These are phyloP conservation scores for Collybia mongolica DNA, from an alignment of 768 basidiomycete species.

Conservation along the genomic window DNA sequence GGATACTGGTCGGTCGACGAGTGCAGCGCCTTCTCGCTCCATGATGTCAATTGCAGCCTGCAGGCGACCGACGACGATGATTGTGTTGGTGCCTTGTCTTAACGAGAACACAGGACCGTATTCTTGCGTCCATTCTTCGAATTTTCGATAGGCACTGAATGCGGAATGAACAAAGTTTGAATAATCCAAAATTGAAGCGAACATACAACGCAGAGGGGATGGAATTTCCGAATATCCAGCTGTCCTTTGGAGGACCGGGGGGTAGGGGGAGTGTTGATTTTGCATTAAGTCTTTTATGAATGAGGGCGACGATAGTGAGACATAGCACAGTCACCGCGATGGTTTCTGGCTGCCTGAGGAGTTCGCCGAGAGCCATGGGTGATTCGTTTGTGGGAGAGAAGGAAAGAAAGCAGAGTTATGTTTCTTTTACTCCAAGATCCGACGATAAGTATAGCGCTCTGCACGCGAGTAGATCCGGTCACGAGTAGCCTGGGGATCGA, in stretches of 20 bases:
- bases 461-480: no score
- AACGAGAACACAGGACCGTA: slow-evolving; percentile 64
- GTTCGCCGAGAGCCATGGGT: background rate
- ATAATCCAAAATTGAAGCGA: background rate
- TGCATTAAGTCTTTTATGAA: background rate
- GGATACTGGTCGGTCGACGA: slow-evolving; percentile 53
- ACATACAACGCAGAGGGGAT: slow-evolving; percentile 5
- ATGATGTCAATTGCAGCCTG: slow-evolving; percentile 64
- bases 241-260: slow-evolving; percentile 2
- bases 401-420: no score
- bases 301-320: background rate
- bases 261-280: background rate
- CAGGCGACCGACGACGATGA: slow-evolving; percentile 47
- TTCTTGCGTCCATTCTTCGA: slow-evolving; percentile 57
- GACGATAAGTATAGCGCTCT: no score
- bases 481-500: no score
- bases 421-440: no score
- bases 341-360: background rate
- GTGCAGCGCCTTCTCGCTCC: slow-evolving; percentile 60
- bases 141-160: slow-evolving; percentile 45
- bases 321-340: background rate
- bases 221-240: slow-evolving; percentile 1
- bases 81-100: slow-evolving; percentile 43
- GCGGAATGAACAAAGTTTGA: background rate
- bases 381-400: no score